phyloP scores from a whole-genome alignment of 1,139 yeast species.

The Suhomyces terraborum region DNA sequence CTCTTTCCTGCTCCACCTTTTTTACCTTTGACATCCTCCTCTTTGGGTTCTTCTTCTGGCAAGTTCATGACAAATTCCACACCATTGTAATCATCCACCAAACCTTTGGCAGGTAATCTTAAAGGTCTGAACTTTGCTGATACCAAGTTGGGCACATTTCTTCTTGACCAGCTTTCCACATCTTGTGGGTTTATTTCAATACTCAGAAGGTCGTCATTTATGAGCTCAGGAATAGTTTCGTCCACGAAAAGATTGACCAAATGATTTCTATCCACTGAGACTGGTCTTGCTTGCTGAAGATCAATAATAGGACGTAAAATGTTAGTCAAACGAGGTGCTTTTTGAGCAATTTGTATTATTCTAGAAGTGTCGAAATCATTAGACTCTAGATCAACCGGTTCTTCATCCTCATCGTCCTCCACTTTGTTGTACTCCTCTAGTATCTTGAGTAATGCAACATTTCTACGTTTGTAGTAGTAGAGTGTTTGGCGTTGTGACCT shows the following conservation, averaged over 20 bases:
- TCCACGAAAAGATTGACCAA: conserved; percentile 21
- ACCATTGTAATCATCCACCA: conserved; percentile 15
- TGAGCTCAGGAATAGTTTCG: conserved; percentile 42
- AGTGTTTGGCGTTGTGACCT: conserved; percentile 38
- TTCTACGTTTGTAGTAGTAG: conserved; percentile 39
- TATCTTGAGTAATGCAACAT: conserved; percentile 39
- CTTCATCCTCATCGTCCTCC: conserved; percentile 4
- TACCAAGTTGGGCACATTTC: conserved; percentile 40
- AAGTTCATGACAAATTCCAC: conserved; percentile 15
- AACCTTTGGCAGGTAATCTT: conserved; percentile 20
- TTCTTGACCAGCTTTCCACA: conserved; percentile 41
- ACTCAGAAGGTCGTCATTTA: conserved; percentile 40
- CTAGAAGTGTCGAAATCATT: background rate
- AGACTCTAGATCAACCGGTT: conserved; percentile 3
- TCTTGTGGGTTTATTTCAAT: conserved; percentile 45
- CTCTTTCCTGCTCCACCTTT: conserved; percentile 7
- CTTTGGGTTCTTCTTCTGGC: conserved; percentile 6
- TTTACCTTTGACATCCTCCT: conserved; percentile 1
- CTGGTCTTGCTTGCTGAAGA: conserved; percentile 4
- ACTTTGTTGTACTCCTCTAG: conserved; percentile 25
- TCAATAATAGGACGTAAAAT: conserved; percentile 9
- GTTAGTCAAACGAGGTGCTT: conserved; percentile 11
- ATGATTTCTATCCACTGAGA: conserved; percentile 15
- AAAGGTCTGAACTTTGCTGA: conserved; percentile 40
- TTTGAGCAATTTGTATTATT: conserved; percentile 5